Percentiles rank a stretch among this genome's conserved stretches.
Evolutionary conservation across 2,329 filamentous ascomycete genomes (phyloP).

Genomic region (Rutstroemia sp.): DNA sequence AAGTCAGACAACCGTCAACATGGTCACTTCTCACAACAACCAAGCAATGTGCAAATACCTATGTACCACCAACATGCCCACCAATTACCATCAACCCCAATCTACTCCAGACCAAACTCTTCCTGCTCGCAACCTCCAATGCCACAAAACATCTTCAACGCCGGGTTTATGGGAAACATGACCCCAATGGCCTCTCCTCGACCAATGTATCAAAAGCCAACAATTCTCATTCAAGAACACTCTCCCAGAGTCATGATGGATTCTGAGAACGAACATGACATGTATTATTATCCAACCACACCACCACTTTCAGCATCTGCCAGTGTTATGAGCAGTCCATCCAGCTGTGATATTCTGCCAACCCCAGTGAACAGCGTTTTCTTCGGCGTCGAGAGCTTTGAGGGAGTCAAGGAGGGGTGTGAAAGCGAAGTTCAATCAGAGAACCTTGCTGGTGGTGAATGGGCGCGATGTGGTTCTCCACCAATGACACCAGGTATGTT

Average conservation of each 20-base stretch:
- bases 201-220: constrained; percentile 65
- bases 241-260: constrained; percentile 58
- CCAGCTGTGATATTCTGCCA: constrained; percentile 66
- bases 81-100: constrained; percentile 53
- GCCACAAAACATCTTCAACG: constrained; percentile 27
- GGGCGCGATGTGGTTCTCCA: constrained; percentile 70
- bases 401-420: constrained; percentile 62
- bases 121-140: constrained; percentile 52
- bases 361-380: constrained; percentile 80
- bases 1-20: constrained; percentile 66
- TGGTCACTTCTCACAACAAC: constrained; percentile 63
- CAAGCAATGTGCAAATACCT: constrained; percentile 39
- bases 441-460: constrained; percentile 66
- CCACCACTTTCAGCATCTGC: constrained; percentile 79
- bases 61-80: constrained; percentile 46
- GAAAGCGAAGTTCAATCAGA: constrained; percentile 66
- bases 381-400: constrained; percentile 61
- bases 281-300: constrained; percentile 71
- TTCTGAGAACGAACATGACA: constrained; percentile 61
- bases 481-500: constrained; percentile 85
- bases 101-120: constrained; percentile 59
- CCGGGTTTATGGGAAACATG: constrained; percentile 36
- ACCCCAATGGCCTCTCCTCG: constrained; percentile 73
- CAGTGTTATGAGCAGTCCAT: constrained; percentile 81
- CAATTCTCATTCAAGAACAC: constrained; percentile 57